These are phyloP conservation scores for Penicillium lividum DNA, from an alignment of 495 filamentous ascomycete genomes.

Conservation along the genomic window DNA sequence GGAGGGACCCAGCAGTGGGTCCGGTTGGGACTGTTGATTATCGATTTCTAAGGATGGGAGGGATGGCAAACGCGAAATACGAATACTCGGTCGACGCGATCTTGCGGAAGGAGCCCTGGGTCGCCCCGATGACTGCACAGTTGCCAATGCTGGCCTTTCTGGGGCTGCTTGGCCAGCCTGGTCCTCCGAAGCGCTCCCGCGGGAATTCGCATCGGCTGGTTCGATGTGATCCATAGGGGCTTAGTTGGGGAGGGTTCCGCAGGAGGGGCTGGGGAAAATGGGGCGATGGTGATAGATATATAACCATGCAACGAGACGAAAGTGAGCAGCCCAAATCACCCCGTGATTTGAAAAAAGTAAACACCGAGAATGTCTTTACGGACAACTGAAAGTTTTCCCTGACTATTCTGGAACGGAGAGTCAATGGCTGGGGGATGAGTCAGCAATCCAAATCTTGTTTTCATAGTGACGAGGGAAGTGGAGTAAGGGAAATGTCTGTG, in stretches of 20 bases:
- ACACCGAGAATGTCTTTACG: not conserved
- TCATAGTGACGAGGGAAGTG: constrained; percentile 15
- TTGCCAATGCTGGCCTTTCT: constrained; percentile 13
- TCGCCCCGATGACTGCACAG: constrained; percentile 2
- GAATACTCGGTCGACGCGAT: constrained; percentile 43
- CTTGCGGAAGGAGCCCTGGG: constrained; percentile 21
- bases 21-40: constrained; percentile 8
- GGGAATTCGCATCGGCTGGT: constrained; percentile 25
- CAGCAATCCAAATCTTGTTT: constrained; percentile 21
- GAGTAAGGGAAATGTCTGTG: constrained; percentile 9
- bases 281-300: not conserved
- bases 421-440: constrained; percentile 14
- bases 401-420: not conserved
- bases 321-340: not conserved
- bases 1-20: constrained; percentile 5
- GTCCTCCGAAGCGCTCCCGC: constrained; percentile 9
- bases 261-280: constrained; percentile 6
- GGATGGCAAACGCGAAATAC: constrained; percentile 39
- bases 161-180: constrained; percentile 17
- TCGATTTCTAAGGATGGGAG: constrained; percentile 20
- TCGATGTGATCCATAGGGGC: constrained; percentile 49
- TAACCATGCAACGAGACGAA: not conserved
- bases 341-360: not conserved
- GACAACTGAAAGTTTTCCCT: constrained; percentile 5
- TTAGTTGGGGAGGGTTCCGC: constrained; percentile 1